These are phyloP conservation scores for Haplosporangium gracile DNA, from an alignment of 192 early-diverging fungal species.

Conservation along the genomic window DNA sequence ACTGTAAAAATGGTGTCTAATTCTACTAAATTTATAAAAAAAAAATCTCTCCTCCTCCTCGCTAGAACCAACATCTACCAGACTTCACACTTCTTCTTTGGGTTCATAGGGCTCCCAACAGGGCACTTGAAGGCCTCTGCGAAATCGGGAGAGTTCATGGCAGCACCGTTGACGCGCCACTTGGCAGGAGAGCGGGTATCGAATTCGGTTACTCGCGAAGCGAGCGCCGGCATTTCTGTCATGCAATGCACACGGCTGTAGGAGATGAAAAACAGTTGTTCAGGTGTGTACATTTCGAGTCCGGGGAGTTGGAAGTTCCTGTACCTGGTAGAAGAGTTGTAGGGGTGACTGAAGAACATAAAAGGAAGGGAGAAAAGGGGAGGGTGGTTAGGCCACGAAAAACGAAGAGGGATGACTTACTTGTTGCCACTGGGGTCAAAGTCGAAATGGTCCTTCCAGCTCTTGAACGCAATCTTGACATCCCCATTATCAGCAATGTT, in stretches of 20 bases:
- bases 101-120: constrained; percentile 73
- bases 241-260: constrained; percentile 74
- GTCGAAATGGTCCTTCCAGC: constrained; percentile 49
- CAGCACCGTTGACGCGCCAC: constrained; percentile 78
- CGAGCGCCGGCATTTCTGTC: constrained; percentile 37
- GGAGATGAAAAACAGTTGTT: constrained; percentile 76
- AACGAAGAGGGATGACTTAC: not conserved
- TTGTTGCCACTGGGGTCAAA: constrained; percentile 44
- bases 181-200: constrained; percentile 71
- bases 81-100: constrained; percentile 61
- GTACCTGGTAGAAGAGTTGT: not conserved
- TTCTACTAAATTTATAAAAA: too few species aligned
- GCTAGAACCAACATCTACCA: constrained; percentile 1
- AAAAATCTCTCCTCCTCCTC: too few species aligned
- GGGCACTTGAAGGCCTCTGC: constrained; percentile 73
- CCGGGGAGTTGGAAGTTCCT: constrained; percentile 59
- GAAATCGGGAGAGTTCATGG: constrained; percentile 75
- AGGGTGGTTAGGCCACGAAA: too few species aligned
- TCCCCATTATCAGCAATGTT: constrained; percentile 84
- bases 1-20: too few species aligned
- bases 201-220: constrained; percentile 20
- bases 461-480: constrained; percentile 54
- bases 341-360: too few species aligned
- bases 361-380: too few species aligned
- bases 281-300: constrained; percentile 60